Evolutionary conservation across 2,329 filamentous ascomycete genomes (phyloP), one percentile per base, ranked within the genome.

Genomic region (Hypomyces perniciosus): DNA sequence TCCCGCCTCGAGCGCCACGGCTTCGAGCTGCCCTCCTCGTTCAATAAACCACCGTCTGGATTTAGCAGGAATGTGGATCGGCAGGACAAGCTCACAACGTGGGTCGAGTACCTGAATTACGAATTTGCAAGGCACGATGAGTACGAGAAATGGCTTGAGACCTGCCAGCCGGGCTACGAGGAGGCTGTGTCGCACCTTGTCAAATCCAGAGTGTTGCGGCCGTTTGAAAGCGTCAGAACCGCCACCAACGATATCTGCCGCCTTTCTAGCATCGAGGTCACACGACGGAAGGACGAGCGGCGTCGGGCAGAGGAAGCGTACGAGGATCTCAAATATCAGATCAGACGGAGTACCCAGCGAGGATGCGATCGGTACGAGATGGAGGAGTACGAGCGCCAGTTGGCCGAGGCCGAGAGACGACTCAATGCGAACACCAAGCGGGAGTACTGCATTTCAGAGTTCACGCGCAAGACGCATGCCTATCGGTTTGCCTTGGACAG

Each of bases 401-500:
- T 44, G 5, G 20, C 12, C 29, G 46, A 48, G 13, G 35, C 46
- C 1, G 34, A 6, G 2, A 34, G 35, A n/a, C 13, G 35, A 3
- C 10, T 45, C 3, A 40, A 26, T 10, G 13, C 40, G 10, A 41
- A 50, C 6, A 42, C 44, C 4, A 49, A 52, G 10, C 40, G 41
- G 6, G 46, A 28, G 6, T 30, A 30, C 27, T 5, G 27, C 3
- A 41, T 52, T 34, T 26, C 40, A 10, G 46, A 50, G 8, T 49
- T 52, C 30, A 35, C 39, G 3, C 46, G 50, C 20, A 52, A 50
- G 8, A 50, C 46, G 1, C 45, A 52, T 35, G 40, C 50, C 30
- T 52, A 52, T n/a, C 50, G 50, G 3, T 52, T 52, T 37, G 50
- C 50, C 6, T 27, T 49, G 46, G 50, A 52, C 26, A 49, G 41